Percentiles rank a stretch among this genome's conserved stretches.
Conservation (phyloP, 2,329 filamentous ascomycete genomes). For the Epichloe scottii region DNA sequence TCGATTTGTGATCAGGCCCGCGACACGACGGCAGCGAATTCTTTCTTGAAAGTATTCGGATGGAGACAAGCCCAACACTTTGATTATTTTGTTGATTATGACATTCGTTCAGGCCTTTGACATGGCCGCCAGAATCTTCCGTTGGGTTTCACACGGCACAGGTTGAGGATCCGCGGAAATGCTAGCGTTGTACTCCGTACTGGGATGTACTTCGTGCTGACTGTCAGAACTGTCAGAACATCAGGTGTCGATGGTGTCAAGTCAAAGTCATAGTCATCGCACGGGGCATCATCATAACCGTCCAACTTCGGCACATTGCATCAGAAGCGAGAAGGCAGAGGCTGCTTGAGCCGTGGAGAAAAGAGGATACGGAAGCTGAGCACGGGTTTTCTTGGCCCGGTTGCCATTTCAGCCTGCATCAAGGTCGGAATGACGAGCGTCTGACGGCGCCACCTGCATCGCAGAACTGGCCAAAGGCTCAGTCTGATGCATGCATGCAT, state of each 20-base stretch:
- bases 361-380: not conserved
- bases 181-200: too few species aligned
- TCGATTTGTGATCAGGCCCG: too few species aligned
- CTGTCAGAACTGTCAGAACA: too few species aligned
- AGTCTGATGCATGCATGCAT: not conserved
- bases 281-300: not conserved
- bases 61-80: too few species aligned
- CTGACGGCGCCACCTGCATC: not conserved
- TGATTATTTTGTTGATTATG: too few species aligned
- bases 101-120: too few species aligned
- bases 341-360: not conserved
- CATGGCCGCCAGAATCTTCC: too few species aligned
- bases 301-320: slow-evolving; percentile 1
- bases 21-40: too few species aligned
- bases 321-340: not conserved
- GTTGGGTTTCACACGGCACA: not conserved
- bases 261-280: not conserved
- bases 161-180: not conserved
- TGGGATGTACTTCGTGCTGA: too few species aligned
- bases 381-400: too few species aligned
- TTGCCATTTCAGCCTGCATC: not conserved
- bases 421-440: not conserved
- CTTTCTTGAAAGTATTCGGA: too few species aligned
- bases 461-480: not conserved
- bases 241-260: not conserved